Evolutionary conservation across 78 protist genomes (phyloP), one percentile per base, ranked within the genome.

Genomic region (Dictyostelium brefeldianum): DNA sequence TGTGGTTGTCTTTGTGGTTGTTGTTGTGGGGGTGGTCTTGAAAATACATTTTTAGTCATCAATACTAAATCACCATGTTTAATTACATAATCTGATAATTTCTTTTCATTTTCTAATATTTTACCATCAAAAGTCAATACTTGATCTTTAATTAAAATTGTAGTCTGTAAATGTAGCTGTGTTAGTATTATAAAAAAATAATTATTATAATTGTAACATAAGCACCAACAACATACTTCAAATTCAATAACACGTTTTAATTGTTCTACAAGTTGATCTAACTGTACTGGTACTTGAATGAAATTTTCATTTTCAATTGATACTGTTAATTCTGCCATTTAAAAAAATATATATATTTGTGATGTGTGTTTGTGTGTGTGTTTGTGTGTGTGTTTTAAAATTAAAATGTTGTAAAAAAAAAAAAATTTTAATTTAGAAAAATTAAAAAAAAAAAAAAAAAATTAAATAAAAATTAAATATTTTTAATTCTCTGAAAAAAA

Each of bases 31-130:
- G 67, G 79, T 69, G 70, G 56, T 47, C 22, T 51, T 12, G 15
- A 17, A 0, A 78, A 43, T 64, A 70, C 31, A 47, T 56, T 81
- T 51, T 83, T 80, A 14, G 78, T 81, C 51, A 91, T 18, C 22
- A 91, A 79, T 18, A 91, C 17, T 27, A 91, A 29, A 48, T 91
- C 95, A 56, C 90, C 90, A 47, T 48, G 6, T 36, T 64, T 78
- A 41, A 91, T 70, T 29, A 69, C 48, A 53, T 78, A 83, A 10
- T 91, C 80, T 6, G 71, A 22, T 12, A 91, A 5, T 47, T 27
- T 81, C 25, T 91, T 74, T 12, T n/a, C 48, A 59, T 74, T 47
- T 4, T 62, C 79, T 18, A 91, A 36, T 5, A 71, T 36, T 74
- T 81, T 77, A 25, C 95, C 95, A 22, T 91, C 84, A 78, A 31